Base-by-base conservation (phyloP, 805 yeast genomes). In the Cyberlindnera americana region DNA sequence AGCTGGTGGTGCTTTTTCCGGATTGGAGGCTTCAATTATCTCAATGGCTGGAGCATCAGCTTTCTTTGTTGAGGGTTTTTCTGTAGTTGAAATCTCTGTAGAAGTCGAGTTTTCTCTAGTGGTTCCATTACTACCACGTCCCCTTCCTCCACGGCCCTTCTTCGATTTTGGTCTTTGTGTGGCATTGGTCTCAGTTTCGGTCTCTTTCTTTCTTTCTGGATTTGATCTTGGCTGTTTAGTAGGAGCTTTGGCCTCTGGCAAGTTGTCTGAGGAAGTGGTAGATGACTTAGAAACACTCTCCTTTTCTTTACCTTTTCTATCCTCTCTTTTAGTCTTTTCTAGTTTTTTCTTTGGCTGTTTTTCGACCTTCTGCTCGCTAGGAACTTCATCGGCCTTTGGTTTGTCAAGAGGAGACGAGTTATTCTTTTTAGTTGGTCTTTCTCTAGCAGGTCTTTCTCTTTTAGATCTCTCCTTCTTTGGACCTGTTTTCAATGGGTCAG, bases 61-160 rank as follows among this genome's bases (percentile, higher is more conserved):
- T 12, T 6, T 25, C n/a, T 25, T 12, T n/a, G n/a, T n/a, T 21
- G 23, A 21, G 23, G 23, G 6, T 6, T 7, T 10, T 21, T 6
- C 23, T 10, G 23, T 6, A 7, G 23, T 7, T 21, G 23, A 7
- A 10, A 6, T 10, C 16, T 29, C 23, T 19, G 23, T 22, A 5
- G 33, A 29, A 4, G n/a, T 4, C 13, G 33, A 29, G 19, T 14
- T 12, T 11, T 29, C 33, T 29, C 33, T 29, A 14, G 34, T 22
- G 14, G 33, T 7, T n/a, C 28, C 28, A 23, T 23, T 25, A 23
- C 22, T n/a, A 6, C 39, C 39, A 30, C 35, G 34, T 6, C 23
- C 23, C 6, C 23, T 10, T 6, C 23, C 23, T 22, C 32, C 33
- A 22, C 31, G 32, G 24, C 33, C 29, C 18, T 30, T 19, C 22